Base-by-base conservation (phyloP, 345 rosid species). In the Brassica juncea region DNA sequence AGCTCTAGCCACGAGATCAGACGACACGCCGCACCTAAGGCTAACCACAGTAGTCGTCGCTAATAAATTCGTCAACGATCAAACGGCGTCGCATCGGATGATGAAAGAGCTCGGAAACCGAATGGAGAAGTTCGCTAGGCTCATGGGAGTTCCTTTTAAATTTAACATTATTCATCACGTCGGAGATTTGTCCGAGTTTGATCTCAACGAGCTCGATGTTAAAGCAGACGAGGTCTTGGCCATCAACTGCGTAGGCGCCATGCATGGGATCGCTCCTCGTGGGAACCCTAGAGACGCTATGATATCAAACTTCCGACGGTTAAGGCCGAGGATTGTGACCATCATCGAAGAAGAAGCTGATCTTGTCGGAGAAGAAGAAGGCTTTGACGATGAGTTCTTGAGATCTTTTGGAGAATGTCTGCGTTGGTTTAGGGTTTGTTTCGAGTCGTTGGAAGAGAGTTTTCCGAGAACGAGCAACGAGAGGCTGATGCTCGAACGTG, bases 101-200 rank as follows among this genome's bases (percentile, higher is more conserved):
- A 93, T 95, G 99, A 93, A 90, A 84, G 99, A 95, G 84, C 90
- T 95, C 1, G 90, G 97, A 2, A 83, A 75, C 77, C 71, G 99
- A 32, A 93, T 95, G 99, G 99, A 90, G 68, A 95, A 91, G 69
- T 95, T 95, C 23, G 99, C 99, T 6, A 81, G 98, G 82, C 91
- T 95, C n/a, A 95, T 95, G 99, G 98, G 99, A 1, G 98, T 95
- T 6, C 98, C 99, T 15, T 95, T 95, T 68, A 90, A 90, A 78
- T 95, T 95, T 84, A 86, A 78, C 21, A 89, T 90, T 8, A 82
- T 95, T n/a, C 92, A 91, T 71, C 98, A 90, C 58, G 54, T 82
- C 0, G 97, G 97, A 5, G 97, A 90, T 76, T 78, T 93, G 47
- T 87, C 87, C 0, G 93, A 91, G 63, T 81, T 95, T 61, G 88